Evolutionary conservation across 805 yeast species (phyloP).

Genomic region (Wickerhamiella nectarea): DNA sequence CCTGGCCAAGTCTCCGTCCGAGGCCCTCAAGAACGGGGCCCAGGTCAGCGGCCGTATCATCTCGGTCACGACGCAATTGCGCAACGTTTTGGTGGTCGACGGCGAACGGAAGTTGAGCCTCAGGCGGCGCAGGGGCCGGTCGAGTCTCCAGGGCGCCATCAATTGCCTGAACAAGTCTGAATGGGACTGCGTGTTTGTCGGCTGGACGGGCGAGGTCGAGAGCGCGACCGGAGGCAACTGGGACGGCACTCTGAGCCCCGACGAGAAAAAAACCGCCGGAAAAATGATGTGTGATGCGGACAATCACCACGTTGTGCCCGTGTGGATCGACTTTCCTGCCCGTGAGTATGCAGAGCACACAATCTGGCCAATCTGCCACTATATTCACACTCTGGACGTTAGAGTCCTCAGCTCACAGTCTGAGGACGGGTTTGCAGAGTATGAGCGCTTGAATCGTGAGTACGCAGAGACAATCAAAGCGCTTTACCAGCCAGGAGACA

Average conservation of each 20-base stretch:
- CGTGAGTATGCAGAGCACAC: slow-evolving; percentile 78
- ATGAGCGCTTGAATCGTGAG: slow-evolving; percentile 80
- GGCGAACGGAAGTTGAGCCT: slow-evolving; percentile 35
- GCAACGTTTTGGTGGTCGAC: slow-evolving; percentile 41
- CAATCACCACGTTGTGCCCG: slow-evolving; percentile 34
- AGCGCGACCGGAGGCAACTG: slow-evolving; percentile 19
- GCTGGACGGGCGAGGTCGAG: slow-evolving; percentile 87
- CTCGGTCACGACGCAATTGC: slow-evolving; percentile 53
- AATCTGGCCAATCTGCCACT: slow-evolving; percentile 91
- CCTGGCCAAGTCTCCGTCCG: slow-evolving; percentile 14
- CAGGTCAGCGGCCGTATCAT: slow-evolving; percentile 50
- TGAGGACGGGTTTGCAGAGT: slow-evolving; percentile 66
- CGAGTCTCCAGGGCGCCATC: slow-evolving; percentile 70
- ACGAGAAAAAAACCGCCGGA: slow-evolving; percentile 39
- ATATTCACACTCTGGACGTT: slow-evolving; percentile 40
- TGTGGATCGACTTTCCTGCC: slow-evolving; percentile 72
- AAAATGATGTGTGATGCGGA: slow-evolving; percentile 28
- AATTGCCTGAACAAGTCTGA: slow-evolving; percentile 42
- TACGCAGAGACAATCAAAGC: slow-evolving; percentile 65
- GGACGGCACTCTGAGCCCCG: slow-evolving; percentile 32
- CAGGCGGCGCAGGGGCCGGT: slow-evolving; percentile 53
- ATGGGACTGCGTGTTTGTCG: slow-evolving; percentile 82
- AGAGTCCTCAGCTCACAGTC: slow-evolving; percentile 35
- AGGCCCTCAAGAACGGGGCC: slow-evolving; percentile 17
- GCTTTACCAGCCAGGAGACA: slow-evolving; percentile 74